phyloP scores from a whole-genome alignment of 345 rosid genomes.

The Diplotaxis tenuifolia region DNA sequence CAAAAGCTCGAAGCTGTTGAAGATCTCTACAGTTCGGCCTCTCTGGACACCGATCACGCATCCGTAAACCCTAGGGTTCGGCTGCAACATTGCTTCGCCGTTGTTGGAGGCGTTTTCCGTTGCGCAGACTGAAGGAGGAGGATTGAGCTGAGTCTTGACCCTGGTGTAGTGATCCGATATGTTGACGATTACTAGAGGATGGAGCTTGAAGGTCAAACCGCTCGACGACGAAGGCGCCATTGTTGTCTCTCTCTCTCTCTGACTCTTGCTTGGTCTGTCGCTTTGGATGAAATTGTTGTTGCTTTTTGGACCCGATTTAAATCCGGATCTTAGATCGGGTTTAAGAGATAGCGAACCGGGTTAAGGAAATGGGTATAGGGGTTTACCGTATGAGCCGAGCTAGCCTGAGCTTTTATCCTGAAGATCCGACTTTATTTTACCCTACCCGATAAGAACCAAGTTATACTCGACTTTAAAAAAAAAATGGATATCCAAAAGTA shows the following conservation, averaged over 20 bases:
- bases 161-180: slow-evolving; percentile 92
- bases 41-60: slow-evolving; percentile 90
- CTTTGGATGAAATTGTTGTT: not conserved
- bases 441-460: too few species aligned
- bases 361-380: too few species aligned
- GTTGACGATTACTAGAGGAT: slow-evolving; percentile 88
- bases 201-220: slow-evolving; percentile 95
- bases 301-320: not conserved
- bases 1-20: slow-evolving; percentile 96
- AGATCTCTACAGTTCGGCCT: slow-evolving; percentile 99
- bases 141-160: slow-evolving; percentile 76
- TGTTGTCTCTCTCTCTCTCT: not conserved
- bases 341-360: not conserved
- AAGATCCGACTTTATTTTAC: too few species aligned
- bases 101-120: slow-evolving; percentile 31
- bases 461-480: too few species aligned
- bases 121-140: slow-evolving; percentile 40
- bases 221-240: slow-evolving; percentile 98
- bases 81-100: slow-evolving; percentile 34
- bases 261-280: slow-evolving; percentile 5
- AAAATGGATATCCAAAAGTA: too few species aligned
- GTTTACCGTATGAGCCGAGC: too few species aligned
- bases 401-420: too few species aligned
- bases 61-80: slow-evolving; percentile 76
- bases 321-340: not conserved